phyloP scores from a whole-genome alignment of 176 grass and related monocot species.

The Chloris gayana region DNA sequence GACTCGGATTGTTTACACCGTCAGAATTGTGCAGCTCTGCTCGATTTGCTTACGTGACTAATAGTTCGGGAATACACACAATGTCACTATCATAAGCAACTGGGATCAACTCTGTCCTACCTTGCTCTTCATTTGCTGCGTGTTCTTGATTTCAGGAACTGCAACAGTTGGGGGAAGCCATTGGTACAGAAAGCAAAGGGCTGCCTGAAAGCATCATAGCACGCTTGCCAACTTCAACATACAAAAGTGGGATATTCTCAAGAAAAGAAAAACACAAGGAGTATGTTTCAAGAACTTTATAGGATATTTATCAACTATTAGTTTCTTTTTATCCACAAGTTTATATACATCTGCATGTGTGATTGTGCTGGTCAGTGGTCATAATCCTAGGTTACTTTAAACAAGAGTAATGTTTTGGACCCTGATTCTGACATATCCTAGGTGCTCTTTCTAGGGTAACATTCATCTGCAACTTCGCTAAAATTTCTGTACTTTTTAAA shows the following conservation, averaged over 20 bases:
- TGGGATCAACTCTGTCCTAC: background rate
- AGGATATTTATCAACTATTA: background rate
- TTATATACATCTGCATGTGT: background rate
- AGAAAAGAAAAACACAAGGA: conserved; percentile 79
- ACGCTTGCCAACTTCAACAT: conserved; percentile 57
- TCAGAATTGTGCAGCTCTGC: background rate
- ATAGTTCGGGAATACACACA: background rate
- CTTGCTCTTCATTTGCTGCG: conserved; percentile 12
- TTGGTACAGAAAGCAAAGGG: conserved; percentile 83
- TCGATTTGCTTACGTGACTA: background rate
- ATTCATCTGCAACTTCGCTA: background rate
- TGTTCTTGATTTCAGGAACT: conserved; percentile 72
- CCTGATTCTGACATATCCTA: too few species aligned
- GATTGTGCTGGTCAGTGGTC: background rate
- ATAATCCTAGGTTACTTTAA: too few species aligned
- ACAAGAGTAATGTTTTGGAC: background rate
- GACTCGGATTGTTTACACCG: background rate
- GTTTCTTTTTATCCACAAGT: background rate
- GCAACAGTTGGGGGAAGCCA: conserved; percentile 79
- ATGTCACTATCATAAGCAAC: too few species aligned
- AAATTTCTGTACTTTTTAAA: conserved; percentile 6
- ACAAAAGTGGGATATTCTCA: conserved; percentile 82
- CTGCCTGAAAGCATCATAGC: conserved; percentile 64
- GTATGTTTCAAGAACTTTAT: conserved; percentile 54
- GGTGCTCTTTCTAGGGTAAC: background rate